Conservation (phyloP, 306 rosid genomes). For the Rosa multiflora region DNA sequence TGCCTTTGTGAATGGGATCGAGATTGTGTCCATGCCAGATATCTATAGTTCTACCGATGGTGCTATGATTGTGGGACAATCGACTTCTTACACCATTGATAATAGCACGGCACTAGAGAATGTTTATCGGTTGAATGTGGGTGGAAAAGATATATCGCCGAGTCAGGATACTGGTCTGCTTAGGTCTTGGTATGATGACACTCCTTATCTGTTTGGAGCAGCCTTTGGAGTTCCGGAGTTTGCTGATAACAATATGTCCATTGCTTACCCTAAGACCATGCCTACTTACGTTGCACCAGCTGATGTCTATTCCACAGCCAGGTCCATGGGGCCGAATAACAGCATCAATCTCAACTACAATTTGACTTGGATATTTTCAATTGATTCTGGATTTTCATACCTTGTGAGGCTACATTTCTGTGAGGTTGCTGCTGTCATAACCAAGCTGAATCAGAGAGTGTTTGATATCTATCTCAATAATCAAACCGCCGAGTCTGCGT, state of each 20-base stretch:
- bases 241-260: constrained; percentile 47
- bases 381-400: constrained; percentile 77
- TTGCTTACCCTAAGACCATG: constrained; percentile 37
- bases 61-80: constrained; percentile 47
- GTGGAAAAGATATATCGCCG: constrained; percentile 83
- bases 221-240: constrained; percentile 54
- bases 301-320: constrained; percentile 69
- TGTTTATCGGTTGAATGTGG: constrained; percentile 73
- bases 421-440: constrained; percentile 49
- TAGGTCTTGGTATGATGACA: constrained; percentile 80
- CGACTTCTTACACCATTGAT: constrained; percentile 32
- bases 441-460: constrained; percentile 51
- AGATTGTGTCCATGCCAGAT: constrained; percentile 84
- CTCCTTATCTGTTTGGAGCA: constrained; percentile 58
- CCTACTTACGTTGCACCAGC: constrained; percentile 66
- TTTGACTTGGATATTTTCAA: constrained; percentile 72
- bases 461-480: constrained; percentile 63
- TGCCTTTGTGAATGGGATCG: constrained; percentile 95
- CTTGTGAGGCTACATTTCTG: constrained; percentile 94
- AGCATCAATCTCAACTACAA: constrained; percentile 62
- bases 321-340: constrained; percentile 76
- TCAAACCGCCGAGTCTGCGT: constrained; percentile 52
- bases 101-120: constrained; percentile 71
- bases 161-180: constrained; percentile 74
- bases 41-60: constrained; percentile 51